phyloP scores from a whole-genome alignment of 805 yeast genomes.

The Hagleromyces aurorensis region DNA sequence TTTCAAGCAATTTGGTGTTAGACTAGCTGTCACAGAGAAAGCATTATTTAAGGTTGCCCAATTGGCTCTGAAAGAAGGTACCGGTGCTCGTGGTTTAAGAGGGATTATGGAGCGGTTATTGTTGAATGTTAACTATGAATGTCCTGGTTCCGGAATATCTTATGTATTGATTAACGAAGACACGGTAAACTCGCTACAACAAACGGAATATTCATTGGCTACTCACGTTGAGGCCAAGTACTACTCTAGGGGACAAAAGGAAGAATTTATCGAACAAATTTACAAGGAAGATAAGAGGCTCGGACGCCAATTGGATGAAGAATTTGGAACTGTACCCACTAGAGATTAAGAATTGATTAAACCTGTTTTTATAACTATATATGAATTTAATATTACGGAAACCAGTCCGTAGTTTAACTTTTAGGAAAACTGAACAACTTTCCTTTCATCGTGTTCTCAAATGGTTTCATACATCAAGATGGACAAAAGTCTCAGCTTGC shows the following conservation, averaged over 20 bases:
- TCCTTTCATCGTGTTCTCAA: background rate
- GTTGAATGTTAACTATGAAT: constrained; percentile 46
- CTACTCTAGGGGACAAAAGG: constrained; percentile 38
- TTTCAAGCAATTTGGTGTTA: constrained; percentile 45
- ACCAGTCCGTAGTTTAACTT: background rate
- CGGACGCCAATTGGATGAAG: constrained; percentile 30
- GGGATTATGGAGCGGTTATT: constrained; percentile 46
- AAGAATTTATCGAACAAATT: constrained; percentile 35
- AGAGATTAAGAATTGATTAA: constrained; percentile 8
- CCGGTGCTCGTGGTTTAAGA: constrained; percentile 55
- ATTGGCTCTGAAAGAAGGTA: constrained; percentile 43
- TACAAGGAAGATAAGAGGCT: constrained; percentile 36
- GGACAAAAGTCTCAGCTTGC: background rate
- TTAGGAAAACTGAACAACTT: background rate
- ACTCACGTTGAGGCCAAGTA: constrained; percentile 35
- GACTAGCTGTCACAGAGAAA: constrained; percentile 39
- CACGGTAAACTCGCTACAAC: constrained; percentile 35
- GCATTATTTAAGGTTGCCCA: constrained; percentile 44
- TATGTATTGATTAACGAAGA: constrained; percentile 42
- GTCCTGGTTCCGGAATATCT: constrained; percentile 48
- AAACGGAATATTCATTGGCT: constrained; percentile 26
- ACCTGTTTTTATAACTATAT: background rate
- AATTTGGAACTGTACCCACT: constrained; percentile 24
- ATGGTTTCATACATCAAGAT: constrained; percentile 1
- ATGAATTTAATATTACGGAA: background rate